Percentiles rank a stretch among this genome's conserved stretches.
phyloP scores from a whole-genome alignment of 352 stramenopile species.

The Poterioochromonas sp. region DNA sequence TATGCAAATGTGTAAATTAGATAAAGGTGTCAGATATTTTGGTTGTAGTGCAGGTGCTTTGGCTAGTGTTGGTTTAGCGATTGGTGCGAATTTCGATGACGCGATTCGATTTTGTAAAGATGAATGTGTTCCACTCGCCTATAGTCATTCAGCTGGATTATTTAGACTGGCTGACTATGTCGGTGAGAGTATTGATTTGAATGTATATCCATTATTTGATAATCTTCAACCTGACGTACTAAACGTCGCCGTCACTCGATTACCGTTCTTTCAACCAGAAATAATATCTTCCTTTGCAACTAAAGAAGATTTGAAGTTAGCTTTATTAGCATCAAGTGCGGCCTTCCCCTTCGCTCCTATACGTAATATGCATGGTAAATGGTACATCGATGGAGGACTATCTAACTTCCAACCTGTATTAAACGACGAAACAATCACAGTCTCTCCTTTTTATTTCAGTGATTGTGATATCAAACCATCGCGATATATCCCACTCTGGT shows the following conservation, averaged over 20 bases:
- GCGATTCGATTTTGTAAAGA: constrained; percentile 36
- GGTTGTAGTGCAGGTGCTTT: constrained; percentile 38
- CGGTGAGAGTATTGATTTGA: constrained; percentile 31
- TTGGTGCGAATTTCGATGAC: constrained; percentile 32
- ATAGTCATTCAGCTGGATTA: constrained; percentile 24
- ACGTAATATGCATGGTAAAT: constrained; percentile 30
- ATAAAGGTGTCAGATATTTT: constrained; percentile 35
- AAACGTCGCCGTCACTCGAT: constrained; percentile 30
- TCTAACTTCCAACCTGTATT: constrained; percentile 42
- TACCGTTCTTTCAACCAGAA: constrained; percentile 28
- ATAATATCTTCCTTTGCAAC: constrained; percentile 31
- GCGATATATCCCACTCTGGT: constrained; percentile 46
- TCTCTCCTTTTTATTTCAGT: constrained; percentile 47
- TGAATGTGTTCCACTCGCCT: constrained; percentile 24
- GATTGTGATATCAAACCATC: constrained; percentile 41
- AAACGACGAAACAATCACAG: constrained; percentile 39
- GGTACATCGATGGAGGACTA: constrained; percentile 40
- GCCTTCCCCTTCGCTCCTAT: constrained; percentile 42
- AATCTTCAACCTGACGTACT: constrained; percentile 22
- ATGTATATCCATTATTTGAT: constrained; percentile 11
- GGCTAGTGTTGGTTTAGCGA: constrained; percentile 24
- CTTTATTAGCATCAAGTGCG: constrained; percentile 39
- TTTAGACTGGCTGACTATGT: constrained; percentile 36
- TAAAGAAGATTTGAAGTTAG: constrained; percentile 39
- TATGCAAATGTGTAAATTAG: constrained; percentile 42